Evolutionary conservation across 768 basidiomycete genomes (phyloP).

Genomic region (Candolleomyces efflorescens): DNA sequence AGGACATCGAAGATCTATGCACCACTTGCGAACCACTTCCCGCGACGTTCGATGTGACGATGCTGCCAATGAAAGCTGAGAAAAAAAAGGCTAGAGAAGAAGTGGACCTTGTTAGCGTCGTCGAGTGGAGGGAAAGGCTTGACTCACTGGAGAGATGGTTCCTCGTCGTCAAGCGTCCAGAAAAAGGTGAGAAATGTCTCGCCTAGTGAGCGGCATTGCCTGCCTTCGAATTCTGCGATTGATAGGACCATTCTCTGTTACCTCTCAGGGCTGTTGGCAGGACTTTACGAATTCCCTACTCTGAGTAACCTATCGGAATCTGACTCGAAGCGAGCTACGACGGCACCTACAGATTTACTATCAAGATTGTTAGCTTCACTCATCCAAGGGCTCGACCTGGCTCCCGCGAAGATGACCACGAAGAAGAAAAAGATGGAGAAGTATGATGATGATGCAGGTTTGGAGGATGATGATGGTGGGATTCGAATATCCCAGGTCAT

Average conservation of each 20-base stretch:
- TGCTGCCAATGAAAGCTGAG: slow-evolving; percentile 84
- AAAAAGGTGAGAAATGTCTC: slow-evolving; percentile 55
- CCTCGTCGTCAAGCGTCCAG: slow-evolving; percentile 76
- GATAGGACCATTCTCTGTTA: slow-evolving; percentile 1
- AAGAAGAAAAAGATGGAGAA: slow-evolving; percentile 1
- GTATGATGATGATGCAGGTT: slow-evolving; percentile 7
- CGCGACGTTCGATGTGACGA: slow-evolving; percentile 42
- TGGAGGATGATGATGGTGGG: neutral
- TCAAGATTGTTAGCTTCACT: slow-evolving; percentile 28
- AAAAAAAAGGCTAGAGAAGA: slow-evolving; percentile 85
- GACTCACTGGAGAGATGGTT: slow-evolving; percentile 50
- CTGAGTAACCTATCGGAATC: slow-evolving; percentile 34
- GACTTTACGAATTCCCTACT: slow-evolving; percentile 85
- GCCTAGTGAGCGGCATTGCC: slow-evolving; percentile 1
- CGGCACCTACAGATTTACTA: slow-evolving; percentile 35
- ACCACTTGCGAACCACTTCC: slow-evolving; percentile 58
- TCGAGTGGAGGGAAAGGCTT: slow-evolving; percentile 61
- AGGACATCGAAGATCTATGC: slow-evolving; percentile 79
- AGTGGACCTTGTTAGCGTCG: slow-evolving; percentile 77
- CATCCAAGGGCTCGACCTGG: slow-evolving; percentile 14
- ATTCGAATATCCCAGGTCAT: slow-evolving; percentile 40
- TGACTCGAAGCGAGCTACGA: slow-evolving; percentile 27
- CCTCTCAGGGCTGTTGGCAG: slow-evolving; percentile 77
- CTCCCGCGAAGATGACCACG: neutral
- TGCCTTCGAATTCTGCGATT: neutral